Conservation (phyloP, 2,329 filamentous ascomycete species). For the Fusarium sp. region DNA sequence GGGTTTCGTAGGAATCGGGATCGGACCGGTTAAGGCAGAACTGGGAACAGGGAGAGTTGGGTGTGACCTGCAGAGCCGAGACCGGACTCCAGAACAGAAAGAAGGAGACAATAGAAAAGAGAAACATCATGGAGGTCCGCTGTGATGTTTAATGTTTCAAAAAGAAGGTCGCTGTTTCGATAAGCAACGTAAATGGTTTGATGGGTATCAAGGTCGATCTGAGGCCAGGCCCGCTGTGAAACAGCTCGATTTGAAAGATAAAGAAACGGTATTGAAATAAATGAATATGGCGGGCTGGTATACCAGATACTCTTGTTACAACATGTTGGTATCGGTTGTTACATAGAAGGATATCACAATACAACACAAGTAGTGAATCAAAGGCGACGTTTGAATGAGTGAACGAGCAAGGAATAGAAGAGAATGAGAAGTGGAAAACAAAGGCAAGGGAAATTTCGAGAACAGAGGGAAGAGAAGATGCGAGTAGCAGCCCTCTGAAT, state of each 20-base stretch:
- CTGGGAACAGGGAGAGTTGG: conserved; percentile 66
- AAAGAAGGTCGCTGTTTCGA: conserved; percentile 9
- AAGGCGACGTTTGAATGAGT: conserved; percentile 5
- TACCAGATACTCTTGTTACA: conserved; percentile 30
- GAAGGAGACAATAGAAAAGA: conserved; percentile 9
- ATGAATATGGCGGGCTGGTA: conserved; percentile 4
- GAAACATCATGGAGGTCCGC: conserved; percentile 5
- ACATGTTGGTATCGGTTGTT: conserved; percentile 4
- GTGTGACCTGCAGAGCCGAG: conserved; percentile 62
- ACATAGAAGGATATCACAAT: neutral
- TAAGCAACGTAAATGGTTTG: neutral
- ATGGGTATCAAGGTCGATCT: conserved; percentile 3
- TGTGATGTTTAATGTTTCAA: conserved; percentile 11
- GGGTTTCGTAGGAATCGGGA: conserved; percentile 59
- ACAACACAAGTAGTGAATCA: neutral
- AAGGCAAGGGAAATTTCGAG: conserved; percentile 18
- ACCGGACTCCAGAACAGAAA: conserved; percentile 32
- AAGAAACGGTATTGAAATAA: conserved; percentile 1
- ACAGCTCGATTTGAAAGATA: conserved; percentile 12
- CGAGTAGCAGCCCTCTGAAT: conserved; percentile 12
- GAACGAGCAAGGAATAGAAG: conserved; percentile 12
- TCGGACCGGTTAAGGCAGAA: conserved; percentile 61
- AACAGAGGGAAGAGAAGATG: conserved; percentile 5
- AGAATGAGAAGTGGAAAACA: neutral
- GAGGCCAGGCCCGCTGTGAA: conserved; percentile 39